Conservation (phyloP, 2,329 filamentous ascomycete genomes). For the Blastomyces silverae region DNA sequence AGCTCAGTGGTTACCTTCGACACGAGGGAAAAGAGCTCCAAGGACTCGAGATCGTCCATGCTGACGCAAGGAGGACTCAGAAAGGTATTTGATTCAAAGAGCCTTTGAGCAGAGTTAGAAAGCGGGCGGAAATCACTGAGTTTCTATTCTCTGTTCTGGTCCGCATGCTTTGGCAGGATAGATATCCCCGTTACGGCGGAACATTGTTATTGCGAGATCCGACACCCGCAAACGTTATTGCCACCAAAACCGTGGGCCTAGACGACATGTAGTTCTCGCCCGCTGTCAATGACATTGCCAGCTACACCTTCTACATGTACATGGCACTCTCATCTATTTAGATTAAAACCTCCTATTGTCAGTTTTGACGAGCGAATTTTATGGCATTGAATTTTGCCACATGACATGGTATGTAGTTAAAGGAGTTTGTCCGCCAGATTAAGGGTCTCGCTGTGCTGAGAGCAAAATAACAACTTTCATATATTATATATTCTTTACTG, state of each 20-base stretch:
- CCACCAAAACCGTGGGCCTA: neutral
- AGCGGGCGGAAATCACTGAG: neutral
- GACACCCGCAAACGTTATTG: neutral
- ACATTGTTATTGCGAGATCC: slow-evolving; percentile 32
- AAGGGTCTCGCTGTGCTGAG: neutral
- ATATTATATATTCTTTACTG: neutral
- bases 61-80: slow-evolving; percentile 16
- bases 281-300: neutral
- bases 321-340: neutral
- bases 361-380: neutral
- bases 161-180: neutral
- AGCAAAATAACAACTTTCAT: neutral
- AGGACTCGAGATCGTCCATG: slow-evolving; percentile 86
- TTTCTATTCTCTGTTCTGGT: neutral
- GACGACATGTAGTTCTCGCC: no score
- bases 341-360: neutral
- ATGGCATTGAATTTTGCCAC: neutral
- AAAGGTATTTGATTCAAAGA: neutral
- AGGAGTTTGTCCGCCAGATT: neutral
- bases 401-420: neutral
- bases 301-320: neutral
- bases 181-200: slow-evolving; percentile 24
- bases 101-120: neutral
- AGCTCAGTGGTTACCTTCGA: slow-evolving; percentile 92
- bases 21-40: slow-evolving; percentile 89